Percentiles rank a stretch among this genome's conserved stretches.
These are phyloP conservation scores for Plectranthus barbatus DNA, from an alignment of 257 asterid species.

Conservation along the genomic window DNA sequence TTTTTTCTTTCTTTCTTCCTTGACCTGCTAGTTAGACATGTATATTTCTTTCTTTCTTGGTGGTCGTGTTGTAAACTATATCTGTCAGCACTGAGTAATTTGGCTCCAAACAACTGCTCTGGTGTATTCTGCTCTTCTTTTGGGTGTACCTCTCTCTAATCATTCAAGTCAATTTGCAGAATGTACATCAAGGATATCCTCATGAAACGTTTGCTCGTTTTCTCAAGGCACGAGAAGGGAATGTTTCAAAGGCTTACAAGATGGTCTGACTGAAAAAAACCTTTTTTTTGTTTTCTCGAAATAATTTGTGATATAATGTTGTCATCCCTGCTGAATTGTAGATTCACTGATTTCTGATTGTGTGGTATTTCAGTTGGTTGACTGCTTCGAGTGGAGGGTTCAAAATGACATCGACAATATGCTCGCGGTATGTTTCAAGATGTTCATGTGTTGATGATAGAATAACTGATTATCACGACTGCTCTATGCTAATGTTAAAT, in stretches of 20 bases:
- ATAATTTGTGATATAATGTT: background rate
- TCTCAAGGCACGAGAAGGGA: conserved; percentile 57
- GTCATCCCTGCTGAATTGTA: background rate
- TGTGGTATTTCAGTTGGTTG: conserved; percentile 47
- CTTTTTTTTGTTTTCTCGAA: background rate
- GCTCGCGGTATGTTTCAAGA: conserved; percentile 34
- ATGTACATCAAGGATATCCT: conserved; percentile 55
- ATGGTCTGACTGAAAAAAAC: conserved; percentile 34
- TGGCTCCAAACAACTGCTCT: background rate
- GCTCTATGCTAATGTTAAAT: background rate
- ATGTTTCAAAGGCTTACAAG: conserved; percentile 39
- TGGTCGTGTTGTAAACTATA: too few relatives aligned
- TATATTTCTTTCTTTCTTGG: too few relatives aligned
- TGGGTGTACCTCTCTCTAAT: background rate
- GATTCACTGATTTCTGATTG: background rate
- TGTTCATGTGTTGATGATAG: background rate
- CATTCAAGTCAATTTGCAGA: conserved; percentile 26
- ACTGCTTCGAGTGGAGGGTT: conserved; percentile 56
- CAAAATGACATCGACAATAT: conserved; percentile 64
- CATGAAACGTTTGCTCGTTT: conserved; percentile 40
- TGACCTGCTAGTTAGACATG: too few relatives aligned
- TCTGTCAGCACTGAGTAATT: too few relatives aligned
- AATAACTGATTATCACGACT: background rate
- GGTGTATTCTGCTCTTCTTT: background rate
- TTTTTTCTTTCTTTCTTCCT: background rate